Evolutionary conservation across 768 basidiomycete genomes (phyloP).

Genomic region (Lentinus brumalis): DNA sequence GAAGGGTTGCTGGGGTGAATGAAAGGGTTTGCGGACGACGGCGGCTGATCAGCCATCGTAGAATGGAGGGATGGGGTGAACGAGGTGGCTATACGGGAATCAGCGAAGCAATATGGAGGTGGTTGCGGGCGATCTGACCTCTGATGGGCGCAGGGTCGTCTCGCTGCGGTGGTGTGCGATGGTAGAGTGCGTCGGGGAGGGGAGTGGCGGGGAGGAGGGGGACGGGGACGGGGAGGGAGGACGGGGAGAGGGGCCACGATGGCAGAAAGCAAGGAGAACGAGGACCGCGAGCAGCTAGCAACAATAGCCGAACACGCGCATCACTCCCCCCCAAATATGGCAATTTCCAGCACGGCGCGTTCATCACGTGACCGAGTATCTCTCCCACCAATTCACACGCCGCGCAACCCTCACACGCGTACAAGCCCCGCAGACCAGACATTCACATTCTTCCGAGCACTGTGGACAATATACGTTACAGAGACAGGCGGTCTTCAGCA

Average conservation of each 20-base stretch:
- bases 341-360: constrained; percentile 46
- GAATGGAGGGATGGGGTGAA: not conserved
- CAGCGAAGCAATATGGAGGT: not conserved
- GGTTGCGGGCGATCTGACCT: not conserved
- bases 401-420: not conserved
- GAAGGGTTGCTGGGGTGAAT: constrained; percentile 12
- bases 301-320: constrained; percentile 19
- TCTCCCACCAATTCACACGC: constrained; percentile 15
- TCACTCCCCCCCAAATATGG: constrained; percentile 35
- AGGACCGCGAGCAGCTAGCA: constrained; percentile 5
- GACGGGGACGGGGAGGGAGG: constrained; percentile 4
- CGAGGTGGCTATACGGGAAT: not conserved
- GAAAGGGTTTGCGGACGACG: constrained; percentile 19
- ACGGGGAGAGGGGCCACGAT: constrained; percentile 13
- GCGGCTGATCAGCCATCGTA: constrained; percentile 24
- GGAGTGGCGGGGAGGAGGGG: constrained; percentile 10
- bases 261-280: constrained; percentile 13
- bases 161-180: not conserved
- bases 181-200: constrained; percentile 12
- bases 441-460: not conserved
- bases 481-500: no score
- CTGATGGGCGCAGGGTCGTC: not conserved
- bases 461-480: no score
- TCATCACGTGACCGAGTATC: constrained; percentile 40
- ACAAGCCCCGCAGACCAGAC: not conserved